A percentile compares a stretch with the other conserved stretches of the same genome.
phyloP scores from a whole-genome alignment of 2,329 filamentous ascomycete species.

The Colletotrichum musae region DNA sequence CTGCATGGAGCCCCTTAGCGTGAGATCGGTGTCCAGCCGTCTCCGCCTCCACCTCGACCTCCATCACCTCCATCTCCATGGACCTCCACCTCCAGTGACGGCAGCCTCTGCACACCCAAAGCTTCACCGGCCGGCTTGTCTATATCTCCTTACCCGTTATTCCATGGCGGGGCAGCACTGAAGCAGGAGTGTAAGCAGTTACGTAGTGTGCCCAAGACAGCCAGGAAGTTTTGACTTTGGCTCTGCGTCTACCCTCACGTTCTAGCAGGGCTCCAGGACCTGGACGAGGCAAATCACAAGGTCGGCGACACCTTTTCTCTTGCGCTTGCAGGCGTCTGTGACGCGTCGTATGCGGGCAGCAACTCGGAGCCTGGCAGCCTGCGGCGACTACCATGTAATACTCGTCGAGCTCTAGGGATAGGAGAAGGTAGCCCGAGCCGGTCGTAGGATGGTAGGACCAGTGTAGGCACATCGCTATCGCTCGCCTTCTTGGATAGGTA shows the following conservation, averaged over 20 bases:
- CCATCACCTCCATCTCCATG: too few relatives aligned
- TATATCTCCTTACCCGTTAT: conserved; percentile 2
- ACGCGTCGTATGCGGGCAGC: conserved; percentile 1
- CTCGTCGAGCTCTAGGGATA: too few relatives aligned
- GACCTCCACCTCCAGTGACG: neutral
- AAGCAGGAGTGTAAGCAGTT: too few relatives aligned
- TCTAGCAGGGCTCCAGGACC: conserved; percentile 3
- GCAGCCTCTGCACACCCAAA: neutral
- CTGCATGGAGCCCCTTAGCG: conserved; percentile 6
- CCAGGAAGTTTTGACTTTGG: conserved; percentile 15
- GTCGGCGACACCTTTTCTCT: too few relatives aligned
- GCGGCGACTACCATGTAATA: too few relatives aligned
- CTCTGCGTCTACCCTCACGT: neutral
- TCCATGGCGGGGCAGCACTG: too few relatives aligned
- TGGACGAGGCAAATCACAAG: neutral
- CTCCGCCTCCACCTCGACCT: neutral
- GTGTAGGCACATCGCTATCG: too few relatives aligned
- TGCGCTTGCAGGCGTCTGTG: conserved; percentile 21
- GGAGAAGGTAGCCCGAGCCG: neutral
- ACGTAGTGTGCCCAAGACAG: neutral
- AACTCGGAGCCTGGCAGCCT: too few relatives aligned
- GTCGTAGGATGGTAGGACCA: too few relatives aligned
- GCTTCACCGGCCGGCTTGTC: conserved; percentile 4
- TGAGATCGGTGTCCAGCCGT: conserved; percentile 1
- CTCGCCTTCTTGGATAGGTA: too few relatives aligned